A percentile compares a stretch with the other conserved stretches of the same genome.
These are phyloP conservation scores for Conoideocrella luteorostrata DNA, from an alignment of 2,329 filamentous ascomycete genomes.

Conservation along the genomic window DNA sequence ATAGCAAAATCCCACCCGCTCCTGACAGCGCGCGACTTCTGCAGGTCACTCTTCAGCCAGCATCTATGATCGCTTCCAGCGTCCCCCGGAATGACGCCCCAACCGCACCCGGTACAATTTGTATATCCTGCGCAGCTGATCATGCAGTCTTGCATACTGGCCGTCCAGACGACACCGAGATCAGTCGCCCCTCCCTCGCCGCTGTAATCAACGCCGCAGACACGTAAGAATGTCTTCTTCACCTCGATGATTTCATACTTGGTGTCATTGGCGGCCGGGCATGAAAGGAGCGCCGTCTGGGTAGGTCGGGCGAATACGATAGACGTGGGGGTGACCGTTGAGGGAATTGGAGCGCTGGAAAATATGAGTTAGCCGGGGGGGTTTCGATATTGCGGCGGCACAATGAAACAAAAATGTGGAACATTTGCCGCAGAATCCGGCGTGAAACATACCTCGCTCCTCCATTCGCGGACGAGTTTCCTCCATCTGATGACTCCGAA, in stretches of 20 bases:
- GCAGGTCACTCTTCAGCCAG: slow-evolving; percentile 36
- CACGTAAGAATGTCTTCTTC: slow-evolving; percentile 33
- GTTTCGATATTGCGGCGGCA: no score
- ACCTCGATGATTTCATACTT: slow-evolving; percentile 35
- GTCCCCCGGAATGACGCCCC: slow-evolving; percentile 38
- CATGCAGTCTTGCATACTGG: slow-evolving; percentile 38
- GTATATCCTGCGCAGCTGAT: slow-evolving; percentile 33
- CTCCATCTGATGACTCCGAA: no score
- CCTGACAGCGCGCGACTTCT: slow-evolving; percentile 22
- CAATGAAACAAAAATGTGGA: no score
- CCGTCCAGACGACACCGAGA: slow-evolving; percentile 28
- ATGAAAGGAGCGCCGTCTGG: slow-evolving; percentile 24
- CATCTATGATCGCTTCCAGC: slow-evolving; percentile 32
- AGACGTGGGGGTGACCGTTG: slow-evolving; percentile 4
- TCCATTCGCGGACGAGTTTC: no score
- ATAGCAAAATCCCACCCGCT: slow-evolving; percentile 38
- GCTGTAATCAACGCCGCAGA: slow-evolving; percentile 41
- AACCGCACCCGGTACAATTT: slow-evolving; percentile 36
- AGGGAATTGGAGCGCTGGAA: not conserved
- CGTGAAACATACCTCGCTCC: slow-evolving; percentile 9
- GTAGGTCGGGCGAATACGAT: slow-evolving; percentile 11
- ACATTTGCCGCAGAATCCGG: no score
- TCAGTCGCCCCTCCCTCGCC: slow-evolving; percentile 27
- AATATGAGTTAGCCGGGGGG: no score
- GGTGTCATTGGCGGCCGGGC: slow-evolving; percentile 38